Evolutionary conservation across 441 rosid genomes (phyloP).

Genomic region (Daphne laureola): DNA sequence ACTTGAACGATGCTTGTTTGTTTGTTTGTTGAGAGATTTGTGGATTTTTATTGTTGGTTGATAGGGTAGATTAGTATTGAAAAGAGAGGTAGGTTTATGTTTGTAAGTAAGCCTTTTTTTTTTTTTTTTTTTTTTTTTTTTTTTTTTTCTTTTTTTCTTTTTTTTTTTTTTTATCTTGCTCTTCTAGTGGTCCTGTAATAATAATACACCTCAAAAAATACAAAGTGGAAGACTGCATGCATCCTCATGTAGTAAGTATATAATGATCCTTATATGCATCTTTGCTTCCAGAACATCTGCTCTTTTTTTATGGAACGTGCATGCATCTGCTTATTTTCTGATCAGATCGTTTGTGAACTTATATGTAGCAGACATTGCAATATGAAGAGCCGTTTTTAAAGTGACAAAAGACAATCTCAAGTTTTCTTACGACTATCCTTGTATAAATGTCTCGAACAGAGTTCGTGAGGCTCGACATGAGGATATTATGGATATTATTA

Average conservation of each 20-base stretch:
- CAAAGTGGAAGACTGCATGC: background rate
- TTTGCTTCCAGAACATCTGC: too few relatives aligned
- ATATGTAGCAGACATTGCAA: too few relatives aligned
- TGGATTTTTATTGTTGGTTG: conserved; percentile 22
- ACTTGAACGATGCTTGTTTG: conserved; percentile 22
- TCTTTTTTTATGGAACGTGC: too few relatives aligned
- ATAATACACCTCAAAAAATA: conserved; percentile 12
- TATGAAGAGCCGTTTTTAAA: too few relatives aligned
- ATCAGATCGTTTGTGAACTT: background rate
- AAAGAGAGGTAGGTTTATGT: conserved; percentile 25
- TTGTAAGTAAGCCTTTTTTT: conserved; percentile 21
- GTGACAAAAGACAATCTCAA: too few relatives aligned
- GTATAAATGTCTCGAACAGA: too few relatives aligned
- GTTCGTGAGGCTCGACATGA: too few relatives aligned
- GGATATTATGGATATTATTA: too few relatives aligned
- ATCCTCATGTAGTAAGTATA: conserved; percentile 11
- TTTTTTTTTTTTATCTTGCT: too few relatives aligned
- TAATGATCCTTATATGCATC: too few relatives aligned
- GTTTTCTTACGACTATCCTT: background rate
- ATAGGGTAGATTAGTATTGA: conserved; percentile 22
- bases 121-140: too few relatives aligned
- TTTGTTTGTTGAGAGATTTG: conserved; percentile 20
- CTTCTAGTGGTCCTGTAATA: conserved; percentile 31
- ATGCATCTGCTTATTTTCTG: background rate
- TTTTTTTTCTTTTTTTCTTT: too few relatives aligned